Evolutionary conservation across 2,329 filamentous ascomycete species (phyloP).

Genomic region (Fusarium circinatum): DNA sequence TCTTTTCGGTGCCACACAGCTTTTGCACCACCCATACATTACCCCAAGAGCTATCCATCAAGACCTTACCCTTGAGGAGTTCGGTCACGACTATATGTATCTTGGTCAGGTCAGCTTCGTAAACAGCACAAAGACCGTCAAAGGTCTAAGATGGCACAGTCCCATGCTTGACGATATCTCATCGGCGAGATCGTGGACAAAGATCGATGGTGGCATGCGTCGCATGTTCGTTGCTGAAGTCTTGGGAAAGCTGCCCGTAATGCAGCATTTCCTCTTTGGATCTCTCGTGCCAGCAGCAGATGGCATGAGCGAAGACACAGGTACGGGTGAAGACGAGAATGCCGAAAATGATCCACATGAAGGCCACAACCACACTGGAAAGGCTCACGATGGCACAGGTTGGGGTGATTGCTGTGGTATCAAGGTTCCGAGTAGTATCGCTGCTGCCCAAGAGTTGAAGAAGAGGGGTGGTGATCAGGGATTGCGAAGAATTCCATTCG

Average conservation of each 20-base stretch:
- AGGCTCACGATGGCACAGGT: slow-evolving; percentile 70
- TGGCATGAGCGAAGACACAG: slow-evolving; percentile 79
- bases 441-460: slow-evolving; percentile 87
- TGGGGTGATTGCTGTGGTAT: slow-evolving; percentile 99
- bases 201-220: slow-evolving; percentile 94
- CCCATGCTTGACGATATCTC: slow-evolving; percentile 99
- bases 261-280: slow-evolving; percentile 98
- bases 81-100: slow-evolving; percentile 84
- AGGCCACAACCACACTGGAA: slow-evolving; percentile 70
- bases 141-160: slow-evolving; percentile 93
- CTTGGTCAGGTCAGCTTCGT: slow-evolving; percentile 94
- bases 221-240: slow-evolving; percentile 98
- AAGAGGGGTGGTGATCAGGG: slow-evolving; percentile 72
- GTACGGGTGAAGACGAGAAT: slow-evolving; percentile 59
- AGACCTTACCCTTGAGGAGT: slow-evolving; percentile 86
- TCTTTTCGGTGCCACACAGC: slow-evolving; percentile 90
- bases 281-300: slow-evolving; percentile 81
- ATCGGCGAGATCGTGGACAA: slow-evolving; percentile 86
- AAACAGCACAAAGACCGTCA: slow-evolving; percentile 95
- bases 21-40: slow-evolving; percentile 84
- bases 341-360: slow-evolving; percentile 64
- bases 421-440: slow-evolving; percentile 93
- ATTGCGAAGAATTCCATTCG: slow-evolving; percentile 83
- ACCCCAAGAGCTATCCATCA: slow-evolving; percentile 88
- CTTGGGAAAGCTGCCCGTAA: slow-evolving; percentile 90